Base-by-base conservation (phyloP, 2,329 filamentous ascomycete genomes). In the Gaeumannomyces sp. region DNA sequence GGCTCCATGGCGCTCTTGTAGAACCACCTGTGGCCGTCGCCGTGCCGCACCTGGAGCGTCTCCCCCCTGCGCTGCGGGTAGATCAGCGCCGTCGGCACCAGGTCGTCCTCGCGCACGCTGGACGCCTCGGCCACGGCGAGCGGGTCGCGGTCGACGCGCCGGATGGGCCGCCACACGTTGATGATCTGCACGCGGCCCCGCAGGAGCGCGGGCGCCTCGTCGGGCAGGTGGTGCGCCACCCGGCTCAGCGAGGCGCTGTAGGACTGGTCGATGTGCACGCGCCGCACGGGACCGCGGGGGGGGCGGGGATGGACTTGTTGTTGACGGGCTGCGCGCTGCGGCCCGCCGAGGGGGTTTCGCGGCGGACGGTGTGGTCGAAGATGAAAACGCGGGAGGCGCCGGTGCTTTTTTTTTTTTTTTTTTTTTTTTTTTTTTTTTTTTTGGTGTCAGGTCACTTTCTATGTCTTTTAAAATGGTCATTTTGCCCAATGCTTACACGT, bases 1-100 rank as follows among this genome's bases (percentile, higher is more conserved):
- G 87, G 84, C 14, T 80, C 86, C 89, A 95, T 93, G 3, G 91
- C 91, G 65, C 87, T 90, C 78, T 90, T 86, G 72, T 95, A 96
- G 71, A 89, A 85, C 90, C 91, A 96, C 74, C 85, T 79, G 75
- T 93, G 91, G 0, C 65, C 74, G 0, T 82, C 76, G 63, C 87
- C 85, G 67, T 86, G 81, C 66, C 78, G 78, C 61, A 96, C 88
- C 0, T 82, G 86, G 1, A 90, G 89, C 0, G 90, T 94, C 81
- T 93, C 86, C 1, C 93, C 92, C 0, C 79, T 85, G 0, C 81
- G 81, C 68, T 85, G 75, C 0, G 86, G 84, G 71, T 95, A 95
- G 22, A 90, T 79, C 72, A 93, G 89, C 76, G 94, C 85, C 11
- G 95, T 84, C 8, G 85, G 81, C 0, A 93, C 81, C 11, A 95